phyloP scores from a whole-genome alignment of 257 asterid genomes.

The Rubia yunnanensis region DNA sequence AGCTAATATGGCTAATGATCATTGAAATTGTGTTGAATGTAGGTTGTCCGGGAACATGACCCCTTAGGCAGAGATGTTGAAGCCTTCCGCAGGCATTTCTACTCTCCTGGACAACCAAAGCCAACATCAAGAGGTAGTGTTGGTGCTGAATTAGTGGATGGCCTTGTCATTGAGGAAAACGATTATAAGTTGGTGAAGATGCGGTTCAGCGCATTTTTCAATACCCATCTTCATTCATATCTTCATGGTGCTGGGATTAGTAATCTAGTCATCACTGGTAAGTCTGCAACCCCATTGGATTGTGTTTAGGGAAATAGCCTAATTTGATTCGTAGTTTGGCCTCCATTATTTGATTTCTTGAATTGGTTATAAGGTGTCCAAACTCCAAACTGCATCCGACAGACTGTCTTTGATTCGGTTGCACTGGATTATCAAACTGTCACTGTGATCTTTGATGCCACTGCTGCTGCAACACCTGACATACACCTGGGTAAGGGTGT shows the following conservation, averaged over 20 bases:
- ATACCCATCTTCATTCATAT: slow-evolving; percentile 70
- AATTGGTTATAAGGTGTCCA: slow-evolving; percentile 55
- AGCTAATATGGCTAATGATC: neutral
- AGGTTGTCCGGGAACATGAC: slow-evolving; percentile 94
- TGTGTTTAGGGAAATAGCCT: neutral
- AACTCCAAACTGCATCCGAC: slow-evolving; percentile 86
- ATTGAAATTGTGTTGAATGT: slow-evolving; percentile 5
- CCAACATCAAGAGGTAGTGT: slow-evolving; percentile 61
- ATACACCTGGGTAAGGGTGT: slow-evolving; percentile 50
- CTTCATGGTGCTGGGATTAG: slow-evolving; percentile 55
- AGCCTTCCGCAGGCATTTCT: slow-evolving; percentile 56
- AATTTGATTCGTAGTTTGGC: neutral
- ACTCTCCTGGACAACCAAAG: slow-evolving; percentile 44
- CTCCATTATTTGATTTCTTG: neutral
- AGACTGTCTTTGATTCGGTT: slow-evolving; percentile 83
- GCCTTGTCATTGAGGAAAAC: slow-evolving; percentile 54
- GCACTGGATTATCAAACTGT: slow-evolving; percentile 59
- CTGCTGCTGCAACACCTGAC: slow-evolving; percentile 83
- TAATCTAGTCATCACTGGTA: slow-evolving; percentile 58
- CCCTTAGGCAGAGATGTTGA: slow-evolving; percentile 80
- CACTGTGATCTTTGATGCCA: slow-evolving; percentile 67
- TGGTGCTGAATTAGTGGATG: slow-evolving; percentile 86
- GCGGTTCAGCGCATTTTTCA: slow-evolving; percentile 83
- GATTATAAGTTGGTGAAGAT: slow-evolving; percentile 89
- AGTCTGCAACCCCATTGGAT: slow-evolving; percentile 27